phyloP scores from a whole-genome alignment of 345 rosid genomes.

The Eucalyptus albens region DNA sequence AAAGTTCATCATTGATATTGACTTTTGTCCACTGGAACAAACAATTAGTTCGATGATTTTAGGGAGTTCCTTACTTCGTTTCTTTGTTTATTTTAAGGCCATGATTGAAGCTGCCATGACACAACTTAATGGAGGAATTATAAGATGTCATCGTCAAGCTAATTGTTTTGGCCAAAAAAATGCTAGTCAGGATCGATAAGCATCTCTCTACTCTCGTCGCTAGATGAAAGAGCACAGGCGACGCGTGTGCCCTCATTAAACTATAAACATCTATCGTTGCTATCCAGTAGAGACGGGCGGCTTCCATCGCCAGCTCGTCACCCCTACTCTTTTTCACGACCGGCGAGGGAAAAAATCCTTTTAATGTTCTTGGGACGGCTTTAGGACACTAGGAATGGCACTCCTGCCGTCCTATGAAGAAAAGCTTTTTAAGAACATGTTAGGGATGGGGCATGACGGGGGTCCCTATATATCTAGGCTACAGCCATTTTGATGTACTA shows the following conservation, averaged over 20 bases:
- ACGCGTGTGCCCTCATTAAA: background rate
- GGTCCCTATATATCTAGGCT: background rate
- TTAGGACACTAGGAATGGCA: background rate
- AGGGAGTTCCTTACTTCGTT: background rate
- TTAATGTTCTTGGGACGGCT: background rate
- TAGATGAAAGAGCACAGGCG: background rate
- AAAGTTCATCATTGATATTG: background rate
- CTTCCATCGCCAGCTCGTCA: background rate
- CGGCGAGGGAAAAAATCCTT: background rate
- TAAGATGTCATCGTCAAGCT: background rate
- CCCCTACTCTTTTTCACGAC: background rate
- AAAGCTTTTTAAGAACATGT: background rate
- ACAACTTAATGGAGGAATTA: background rate
- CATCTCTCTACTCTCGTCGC: background rate
- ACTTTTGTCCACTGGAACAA: background rate
- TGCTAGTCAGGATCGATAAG: background rate
- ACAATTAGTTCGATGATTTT: background rate
- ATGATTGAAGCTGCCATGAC: background rate
- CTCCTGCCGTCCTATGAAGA: background rate
- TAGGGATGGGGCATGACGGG: background rate
- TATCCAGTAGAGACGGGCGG: background rate
- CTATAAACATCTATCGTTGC: background rate
- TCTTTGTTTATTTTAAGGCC: background rate
- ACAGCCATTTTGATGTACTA: background rate
- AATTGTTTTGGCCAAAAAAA: background rate